Evolutionary conservation across 1,284 basidiomycete genomes (phyloP).

Genomic region (Schizopora paradoxa): DNA sequence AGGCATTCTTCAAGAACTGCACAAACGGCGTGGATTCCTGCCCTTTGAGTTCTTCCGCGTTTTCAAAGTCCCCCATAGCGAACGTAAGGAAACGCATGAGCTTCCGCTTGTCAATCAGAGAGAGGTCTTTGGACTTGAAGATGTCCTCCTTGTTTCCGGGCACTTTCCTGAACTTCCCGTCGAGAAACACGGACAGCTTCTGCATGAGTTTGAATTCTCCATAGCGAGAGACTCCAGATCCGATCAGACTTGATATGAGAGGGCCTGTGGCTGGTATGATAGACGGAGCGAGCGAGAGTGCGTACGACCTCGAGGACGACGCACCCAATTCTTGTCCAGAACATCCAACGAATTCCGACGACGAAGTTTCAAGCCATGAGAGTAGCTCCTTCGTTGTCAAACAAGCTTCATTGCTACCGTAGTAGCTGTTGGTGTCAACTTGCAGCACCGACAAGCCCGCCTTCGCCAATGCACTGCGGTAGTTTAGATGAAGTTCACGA

Average conservation of each 20-base stretch:
- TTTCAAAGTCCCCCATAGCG: slow-evolving; percentile 70
- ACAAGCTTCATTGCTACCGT: slow-evolving; percentile 81
- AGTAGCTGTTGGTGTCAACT: slow-evolving; percentile 80
- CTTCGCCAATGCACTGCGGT: slow-evolving; percentile 75
- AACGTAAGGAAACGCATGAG: slow-evolving; percentile 92
- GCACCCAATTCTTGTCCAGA: slow-evolving; percentile 37
- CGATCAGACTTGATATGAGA: slow-evolving; percentile 75
- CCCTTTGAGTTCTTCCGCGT: slow-evolving; percentile 52
- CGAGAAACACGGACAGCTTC: slow-evolving; percentile 55
- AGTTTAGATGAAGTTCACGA: slow-evolving; percentile 22
- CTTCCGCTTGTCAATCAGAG: slow-evolving; percentile 81
- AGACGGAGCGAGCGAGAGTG: slow-evolving; percentile 79
- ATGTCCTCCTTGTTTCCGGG: slow-evolving; percentile 92
- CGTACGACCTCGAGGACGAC: slow-evolving; percentile 68
- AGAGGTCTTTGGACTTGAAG: slow-evolving; percentile 80
- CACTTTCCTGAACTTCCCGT: slow-evolving; percentile 54
- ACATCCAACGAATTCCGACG: slow-evolving; percentile 10
- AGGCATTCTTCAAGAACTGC: slow-evolving; percentile 56
- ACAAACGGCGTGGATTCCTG: slow-evolving; percentile 52
- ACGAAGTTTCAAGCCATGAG: slow-evolving; percentile 42
- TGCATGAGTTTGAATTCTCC: slow-evolving; percentile 89
- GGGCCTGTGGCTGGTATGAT: slow-evolving; percentile 79
- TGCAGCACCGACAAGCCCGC: slow-evolving; percentile 85
- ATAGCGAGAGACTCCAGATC: slow-evolving; percentile 86
- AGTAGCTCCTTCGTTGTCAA: slow-evolving; percentile 78